Conservation (phyloP, 1,139 yeast genomes). For the Suhomyces yuchorum region DNA sequence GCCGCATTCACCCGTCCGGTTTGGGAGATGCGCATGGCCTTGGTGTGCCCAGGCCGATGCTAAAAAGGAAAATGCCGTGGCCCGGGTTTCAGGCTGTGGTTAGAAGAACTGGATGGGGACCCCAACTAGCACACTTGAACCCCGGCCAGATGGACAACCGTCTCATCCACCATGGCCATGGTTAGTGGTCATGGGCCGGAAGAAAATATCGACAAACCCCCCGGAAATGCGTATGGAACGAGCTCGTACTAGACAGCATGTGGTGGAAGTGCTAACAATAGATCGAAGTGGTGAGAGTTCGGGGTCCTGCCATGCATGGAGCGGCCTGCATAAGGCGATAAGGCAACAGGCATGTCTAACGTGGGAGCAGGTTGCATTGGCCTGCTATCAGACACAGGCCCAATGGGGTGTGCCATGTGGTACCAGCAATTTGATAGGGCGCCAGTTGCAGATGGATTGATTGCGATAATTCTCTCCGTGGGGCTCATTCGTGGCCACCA, state of each 20-base stretch:
- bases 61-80: neutral
- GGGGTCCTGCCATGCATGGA: neutral
- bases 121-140: no score
- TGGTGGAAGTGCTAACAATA: neutral
- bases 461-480: no score
- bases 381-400: neutral
- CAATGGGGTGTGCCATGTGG: neutral
- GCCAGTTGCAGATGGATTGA: no score
- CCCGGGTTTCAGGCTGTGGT: neutral
- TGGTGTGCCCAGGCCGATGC: neutral
- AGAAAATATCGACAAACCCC: neutral
- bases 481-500: no score
- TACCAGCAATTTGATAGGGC: neutral
- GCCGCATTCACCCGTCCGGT: neutral
- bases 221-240: constrained; percentile 3
- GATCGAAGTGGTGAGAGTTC: neutral
- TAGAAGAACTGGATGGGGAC: neutral
- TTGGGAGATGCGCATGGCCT: neutral
- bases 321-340: neutral
- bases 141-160: neutral
- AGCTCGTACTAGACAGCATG: neutral
- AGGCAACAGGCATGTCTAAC: neutral
- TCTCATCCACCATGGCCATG: neutral
- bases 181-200: neutral
- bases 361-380: neutral